These are phyloP conservation scores for Penicillium canariense DNA, from an alignment of 495 filamentous ascomycete species.

Conservation along the genomic window DNA sequence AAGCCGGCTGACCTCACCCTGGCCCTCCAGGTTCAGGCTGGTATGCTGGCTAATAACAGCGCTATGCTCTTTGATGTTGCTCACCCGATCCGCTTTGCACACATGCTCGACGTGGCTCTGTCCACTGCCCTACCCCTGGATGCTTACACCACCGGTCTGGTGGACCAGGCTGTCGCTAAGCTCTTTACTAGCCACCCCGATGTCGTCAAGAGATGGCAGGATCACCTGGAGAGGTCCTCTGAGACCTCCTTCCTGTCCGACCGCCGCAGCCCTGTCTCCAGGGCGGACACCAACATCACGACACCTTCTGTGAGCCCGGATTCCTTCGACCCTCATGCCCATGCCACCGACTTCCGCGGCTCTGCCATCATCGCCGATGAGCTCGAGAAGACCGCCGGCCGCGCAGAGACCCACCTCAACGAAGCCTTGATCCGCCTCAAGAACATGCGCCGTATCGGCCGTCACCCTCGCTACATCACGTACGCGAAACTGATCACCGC, in stretches of 20 bases:
- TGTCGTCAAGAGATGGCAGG: constrained; percentile 57
- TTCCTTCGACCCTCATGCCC: constrained; percentile 83
- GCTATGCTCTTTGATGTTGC: constrained; percentile 49
- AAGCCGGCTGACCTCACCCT: constrained; percentile 56
- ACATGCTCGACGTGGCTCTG: constrained; percentile 56
- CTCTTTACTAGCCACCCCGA: constrained; percentile 53
- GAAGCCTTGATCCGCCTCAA: constrained; percentile 80
- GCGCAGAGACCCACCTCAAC: constrained; percentile 66
- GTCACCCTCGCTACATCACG: constrained; percentile 91
- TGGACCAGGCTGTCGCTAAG: constrained; percentile 57
- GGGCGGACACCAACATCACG: constrained; percentile 34
- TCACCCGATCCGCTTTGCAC: constrained; percentile 57
- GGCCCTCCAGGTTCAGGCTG: constrained; percentile 62
- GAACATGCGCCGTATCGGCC: constrained; percentile 88
- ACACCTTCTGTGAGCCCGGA: constrained; percentile 60
- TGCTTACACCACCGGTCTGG: constrained; percentile 47
- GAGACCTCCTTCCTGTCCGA: constrained; percentile 33
- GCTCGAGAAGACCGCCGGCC: constrained; percentile 70
- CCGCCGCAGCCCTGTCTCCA: constrained; percentile 41
- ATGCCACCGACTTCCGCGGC: constrained; percentile 86
- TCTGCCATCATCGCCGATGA: constrained; percentile 86
- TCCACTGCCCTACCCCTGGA: constrained; percentile 50
- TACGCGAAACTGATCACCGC: constrained; percentile 92
- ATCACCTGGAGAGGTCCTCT: constrained; percentile 45
- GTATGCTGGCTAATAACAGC: constrained; percentile 51